These are phyloP conservation scores for Penicillium daleae DNA, from an alignment of 495 filamentous ascomycete genomes.

Conservation along the genomic window DNA sequence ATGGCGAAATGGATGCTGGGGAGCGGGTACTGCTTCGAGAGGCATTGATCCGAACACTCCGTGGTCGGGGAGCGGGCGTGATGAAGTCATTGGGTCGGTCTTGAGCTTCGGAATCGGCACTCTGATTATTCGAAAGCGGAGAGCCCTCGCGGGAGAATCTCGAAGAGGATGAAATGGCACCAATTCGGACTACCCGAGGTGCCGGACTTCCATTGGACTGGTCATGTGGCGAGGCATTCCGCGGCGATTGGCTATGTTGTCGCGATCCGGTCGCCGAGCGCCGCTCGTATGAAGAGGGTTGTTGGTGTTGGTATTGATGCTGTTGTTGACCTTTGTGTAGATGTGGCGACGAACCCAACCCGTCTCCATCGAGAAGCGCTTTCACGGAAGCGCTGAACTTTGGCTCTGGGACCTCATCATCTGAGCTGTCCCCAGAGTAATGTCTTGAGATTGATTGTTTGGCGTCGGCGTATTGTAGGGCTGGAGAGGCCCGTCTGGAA, in stretches of 20 bases:
- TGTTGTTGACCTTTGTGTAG: slow-evolving; percentile 39
- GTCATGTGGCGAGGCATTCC: slow-evolving; percentile 45
- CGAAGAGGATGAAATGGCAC: slow-evolving; percentile 42
- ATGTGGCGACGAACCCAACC: slow-evolving; percentile 56
- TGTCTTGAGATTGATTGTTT: slow-evolving; percentile 30
- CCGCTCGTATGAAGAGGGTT: slow-evolving; percentile 34
- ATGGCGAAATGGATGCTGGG: slow-evolving; percentile 47
- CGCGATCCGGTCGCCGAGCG: slow-evolving; percentile 30
- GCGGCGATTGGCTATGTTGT: slow-evolving; percentile 42
- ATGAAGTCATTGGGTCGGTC: slow-evolving; percentile 55
- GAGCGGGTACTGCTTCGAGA: slow-evolving; percentile 45
- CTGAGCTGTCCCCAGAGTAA: slow-evolving; percentile 71
- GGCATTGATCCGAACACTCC: slow-evolving; percentile 63
- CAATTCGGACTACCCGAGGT: slow-evolving; percentile 63
- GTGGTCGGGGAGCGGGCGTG: slow-evolving; percentile 66
- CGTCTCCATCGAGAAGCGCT: slow-evolving; percentile 70
- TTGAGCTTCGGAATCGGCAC: slow-evolving; percentile 33
- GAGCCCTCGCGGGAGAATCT: slow-evolving; percentile 42
- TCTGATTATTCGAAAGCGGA: slow-evolving; percentile 38
- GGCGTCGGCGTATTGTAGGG: slow-evolving; percentile 30
- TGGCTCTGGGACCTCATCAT: slow-evolving; percentile 73
- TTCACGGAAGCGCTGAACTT: slow-evolving; percentile 81
- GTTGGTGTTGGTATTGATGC: slow-evolving; percentile 34
- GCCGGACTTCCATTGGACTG: slow-evolving; percentile 49
- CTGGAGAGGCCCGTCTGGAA: slow-evolving; percentile 48